phyloP scores from a whole-genome alignment of 2,329 filamentous ascomycete species.

The Phaeosphaeriaceae sp. region DNA sequence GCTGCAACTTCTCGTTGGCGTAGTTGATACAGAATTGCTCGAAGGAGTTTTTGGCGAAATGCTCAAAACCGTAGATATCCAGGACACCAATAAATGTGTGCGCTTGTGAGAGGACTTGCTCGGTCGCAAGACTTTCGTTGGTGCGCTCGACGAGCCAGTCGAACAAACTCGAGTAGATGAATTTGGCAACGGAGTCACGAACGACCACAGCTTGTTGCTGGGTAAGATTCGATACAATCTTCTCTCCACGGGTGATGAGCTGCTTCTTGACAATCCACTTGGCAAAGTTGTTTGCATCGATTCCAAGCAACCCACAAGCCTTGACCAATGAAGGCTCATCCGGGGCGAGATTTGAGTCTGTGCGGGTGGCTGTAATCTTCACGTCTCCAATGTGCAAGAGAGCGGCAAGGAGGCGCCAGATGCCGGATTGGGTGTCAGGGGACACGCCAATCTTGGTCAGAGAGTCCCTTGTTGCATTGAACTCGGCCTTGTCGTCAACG shows the following conservation, averaged over 20 bases:
- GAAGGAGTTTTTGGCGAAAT: conserved; percentile 99
- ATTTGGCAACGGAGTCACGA: conserved; percentile 96
- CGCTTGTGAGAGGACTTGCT: conserved; percentile 82
- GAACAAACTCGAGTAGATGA: conserved; percentile 97
- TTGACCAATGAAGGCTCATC: conserved; percentile 82
- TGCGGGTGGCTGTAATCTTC: conserved; percentile 90
- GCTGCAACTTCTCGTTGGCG: conserved; percentile 97
- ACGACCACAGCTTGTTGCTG: conserved; percentile 94
- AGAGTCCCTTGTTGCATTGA: conserved; percentile 84
- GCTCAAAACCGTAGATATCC: conserved; percentile 99
- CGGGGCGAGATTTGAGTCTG: conserved; percentile 81
- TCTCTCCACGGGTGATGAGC: conserved; percentile 92
- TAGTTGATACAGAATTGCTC: conserved; percentile 99
- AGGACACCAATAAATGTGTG: conserved; percentile 95
- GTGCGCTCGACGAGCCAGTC: conserved; percentile 99
- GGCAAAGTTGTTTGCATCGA: conserved; percentile 84
- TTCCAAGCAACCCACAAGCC: conserved; percentile 85
- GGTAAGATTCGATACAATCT: conserved; percentile 94
- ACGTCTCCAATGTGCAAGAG: conserved; percentile 94
- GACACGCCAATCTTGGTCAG: conserved; percentile 86
- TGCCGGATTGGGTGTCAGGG: conserved; percentile 75
- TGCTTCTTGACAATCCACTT: conserved; percentile 99
- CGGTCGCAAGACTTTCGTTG: conserved; percentile 87
- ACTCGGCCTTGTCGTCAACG: conserved; percentile 94
- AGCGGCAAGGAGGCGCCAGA: conserved; percentile 90